phyloP scores from a whole-genome alignment of 1,284 basidiomycete genomes.

The Heterobasidion irregulare region DNA sequence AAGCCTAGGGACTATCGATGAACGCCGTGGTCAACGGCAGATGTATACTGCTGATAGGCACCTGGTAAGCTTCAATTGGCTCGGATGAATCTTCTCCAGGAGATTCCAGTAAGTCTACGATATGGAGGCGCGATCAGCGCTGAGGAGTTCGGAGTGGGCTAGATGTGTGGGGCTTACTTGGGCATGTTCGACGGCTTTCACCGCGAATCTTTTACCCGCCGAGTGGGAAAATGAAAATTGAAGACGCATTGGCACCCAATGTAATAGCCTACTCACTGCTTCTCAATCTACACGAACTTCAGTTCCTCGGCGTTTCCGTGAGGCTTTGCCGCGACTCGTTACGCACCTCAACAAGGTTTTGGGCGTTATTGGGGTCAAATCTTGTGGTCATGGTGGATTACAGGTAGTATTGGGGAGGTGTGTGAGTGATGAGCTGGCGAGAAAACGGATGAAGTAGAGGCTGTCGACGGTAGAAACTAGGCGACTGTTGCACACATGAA shows the following conservation, averaged over 20 bases:
- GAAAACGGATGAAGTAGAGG: background rate
- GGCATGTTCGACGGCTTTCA: constrained; percentile 93
- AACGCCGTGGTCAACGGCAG: background rate
- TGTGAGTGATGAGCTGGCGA: background rate
- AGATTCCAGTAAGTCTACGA: constrained; percentile 94
- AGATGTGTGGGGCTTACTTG: constrained; percentile 45
- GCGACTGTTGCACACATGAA: background rate
- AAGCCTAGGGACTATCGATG: constrained; percentile 37
- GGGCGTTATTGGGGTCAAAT: constrained; percentile 82
- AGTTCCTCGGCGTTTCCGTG: constrained; percentile 1
- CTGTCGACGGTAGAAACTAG: background rate
- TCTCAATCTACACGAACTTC: constrained; percentile 69
- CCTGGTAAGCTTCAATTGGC: constrained; percentile 77
- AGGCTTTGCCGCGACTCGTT: background rate
- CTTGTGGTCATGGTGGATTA: constrained; percentile 34
- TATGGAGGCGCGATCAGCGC: background rate
- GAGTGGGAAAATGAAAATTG: constrained; percentile 6
- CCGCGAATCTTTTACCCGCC: constrained; percentile 64
- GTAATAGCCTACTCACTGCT: constrained; percentile 60
- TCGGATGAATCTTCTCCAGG: constrained; percentile 75
- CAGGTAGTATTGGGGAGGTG: background rate
- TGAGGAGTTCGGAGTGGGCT: background rate
- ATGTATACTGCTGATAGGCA: constrained; percentile 25
- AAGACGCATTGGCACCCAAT: background rate
- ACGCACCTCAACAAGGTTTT: constrained; percentile 80